phyloP scores from a whole-genome alignment of 176 grass and related monocot genomes.

The Poa pratensis region DNA sequence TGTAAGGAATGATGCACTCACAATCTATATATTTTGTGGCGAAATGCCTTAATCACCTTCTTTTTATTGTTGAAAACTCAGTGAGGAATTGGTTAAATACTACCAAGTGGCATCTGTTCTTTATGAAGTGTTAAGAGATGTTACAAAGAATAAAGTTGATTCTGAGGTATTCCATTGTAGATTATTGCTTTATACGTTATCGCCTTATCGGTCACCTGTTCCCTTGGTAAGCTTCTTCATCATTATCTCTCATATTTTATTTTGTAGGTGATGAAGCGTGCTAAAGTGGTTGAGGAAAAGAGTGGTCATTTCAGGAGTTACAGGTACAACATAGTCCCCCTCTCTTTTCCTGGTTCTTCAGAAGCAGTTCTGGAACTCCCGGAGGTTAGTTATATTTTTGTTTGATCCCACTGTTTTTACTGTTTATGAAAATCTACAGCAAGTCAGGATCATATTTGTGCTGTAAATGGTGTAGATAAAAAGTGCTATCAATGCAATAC shows the following conservation, averaged over 20 bases:
- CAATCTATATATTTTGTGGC: conserved; percentile 14
- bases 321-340: conserved; percentile 74
- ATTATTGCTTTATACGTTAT: conserved; percentile 12
- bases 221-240: conserved; percentile 27
- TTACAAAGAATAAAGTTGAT: conserved; percentile 55
- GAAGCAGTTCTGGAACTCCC: conserved; percentile 64
- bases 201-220: conserved; percentile 2
- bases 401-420: conserved; percentile 22
- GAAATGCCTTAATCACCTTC: conserved; percentile 36
- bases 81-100: conserved; percentile 64
- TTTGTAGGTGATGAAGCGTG: conserved; percentile 53
- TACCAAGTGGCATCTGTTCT: conserved; percentile 69
- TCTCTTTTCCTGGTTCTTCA: conserved; percentile 58
- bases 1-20: conserved; percentile 54
- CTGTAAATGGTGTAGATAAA: conserved; percentile 55
- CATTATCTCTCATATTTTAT: not conserved
- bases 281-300: conserved; percentile 56
- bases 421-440: not conserved
- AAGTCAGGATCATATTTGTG: conserved; percentile 25
- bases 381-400: conserved; percentile 41
- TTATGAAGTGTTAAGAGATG: conserved; percentile 72
- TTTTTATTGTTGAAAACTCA: conserved; percentile 38
- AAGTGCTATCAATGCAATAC: conserved; percentile 53
- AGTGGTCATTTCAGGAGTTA: conserved; percentile 62
- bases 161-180: conserved; percentile 46